Evolutionary conservation across 345 rosid genomes (phyloP), one percentile per base, ranked within the genome.

Genomic region (Citrus medica): DNA sequence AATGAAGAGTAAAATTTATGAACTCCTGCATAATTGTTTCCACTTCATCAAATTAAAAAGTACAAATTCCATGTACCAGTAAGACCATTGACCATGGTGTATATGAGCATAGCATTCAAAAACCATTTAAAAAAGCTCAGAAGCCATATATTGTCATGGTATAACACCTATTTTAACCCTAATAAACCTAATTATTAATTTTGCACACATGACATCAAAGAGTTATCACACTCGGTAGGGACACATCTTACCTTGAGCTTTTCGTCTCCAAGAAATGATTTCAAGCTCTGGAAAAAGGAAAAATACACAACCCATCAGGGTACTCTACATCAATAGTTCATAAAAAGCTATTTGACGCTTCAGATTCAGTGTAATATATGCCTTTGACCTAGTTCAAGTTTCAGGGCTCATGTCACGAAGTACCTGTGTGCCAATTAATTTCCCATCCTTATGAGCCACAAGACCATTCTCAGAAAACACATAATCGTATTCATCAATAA

Each of bases 401-500:
- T 71, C 27, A 25, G 12, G 2, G 32, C 56, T 28, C 53, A 51
- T 53, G 64, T 46, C 27, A 24, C 14, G 17, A 81, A 28, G 70
- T 84, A 96, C 99, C 99, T 94, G 92, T 40, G 87, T 83, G 69
- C 90, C 99, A 82, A 92, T 89, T 73, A 92, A 88, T 75, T 92
- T 83, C 53, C 99, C 99, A 80, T 89, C 94, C 87, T 96, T 91
- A 70, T 94, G 91, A 60, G 99, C 98, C 79, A 96, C 92, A 79
- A 96, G 99, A 58, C 98, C 99, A 87, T 96, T 96, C 89, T 96
- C 99, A 69, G 99, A 90, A 81, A 96, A 96, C 27, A 89, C 95
- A 58, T 89, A 96, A 86, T 96, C 98, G 82, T 91, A 96, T 79
- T 94, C 99, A 53, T 83, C 24, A 68, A 82, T 86, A 62, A 96